These are phyloP conservation scores for Candida krabiensis DNA, from an alignment of 805 yeast genomes.

Conservation along the genomic window DNA sequence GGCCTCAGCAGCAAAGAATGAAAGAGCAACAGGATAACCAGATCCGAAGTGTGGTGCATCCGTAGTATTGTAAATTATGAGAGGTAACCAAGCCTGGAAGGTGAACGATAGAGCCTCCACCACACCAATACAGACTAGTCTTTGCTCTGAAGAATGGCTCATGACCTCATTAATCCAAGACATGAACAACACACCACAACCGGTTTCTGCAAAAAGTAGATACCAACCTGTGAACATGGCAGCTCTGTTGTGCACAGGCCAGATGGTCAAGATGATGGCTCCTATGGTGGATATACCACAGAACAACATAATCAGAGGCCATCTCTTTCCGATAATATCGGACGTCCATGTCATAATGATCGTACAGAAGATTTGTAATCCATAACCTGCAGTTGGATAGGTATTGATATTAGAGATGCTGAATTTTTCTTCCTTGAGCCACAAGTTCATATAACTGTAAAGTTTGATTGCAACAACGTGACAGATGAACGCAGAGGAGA, in stretches of 20 bases:
- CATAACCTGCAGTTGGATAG: slow-evolving; percentile 36
- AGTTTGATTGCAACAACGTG: slow-evolving; percentile 20
- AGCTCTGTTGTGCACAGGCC: slow-evolving; percentile 19
- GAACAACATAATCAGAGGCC: slow-evolving; percentile 27
- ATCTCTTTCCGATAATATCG: slow-evolving; percentile 30
- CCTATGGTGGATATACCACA: slow-evolving; percentile 22
- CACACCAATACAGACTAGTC: slow-evolving; percentile 30
- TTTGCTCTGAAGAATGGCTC: slow-evolving; percentile 26
- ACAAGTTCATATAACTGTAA: slow-evolving; percentile 30
- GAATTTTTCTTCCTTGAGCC: slow-evolving; percentile 30
- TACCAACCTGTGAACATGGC: slow-evolving; percentile 28
- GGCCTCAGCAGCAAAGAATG: slow-evolving; percentile 17
- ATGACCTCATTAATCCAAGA: slow-evolving; percentile 32
- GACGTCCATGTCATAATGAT: slow-evolving; percentile 29
- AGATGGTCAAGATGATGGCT: slow-evolving; percentile 15
- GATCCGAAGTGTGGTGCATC: slow-evolving; percentile 35
- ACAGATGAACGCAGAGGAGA: slow-evolving; percentile 20
- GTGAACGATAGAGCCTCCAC: slow-evolving; percentile 34
- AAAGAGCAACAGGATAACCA: slow-evolving; percentile 30
- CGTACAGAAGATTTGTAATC: slow-evolving; percentile 28
- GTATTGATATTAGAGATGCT: slow-evolving; percentile 28
- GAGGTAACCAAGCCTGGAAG: slow-evolving; percentile 36
- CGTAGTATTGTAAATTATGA: slow-evolving; percentile 33
- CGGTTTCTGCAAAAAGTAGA: slow-evolving; percentile 22
- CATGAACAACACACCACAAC: slow-evolving; percentile 23